Percentiles rank a stretch among this genome's conserved stretches.
Evolutionary conservation across 2,329 filamentous ascomycete species (phyloP).

Genomic region (Ophiocordyceps camponoti-floridani): DNA sequence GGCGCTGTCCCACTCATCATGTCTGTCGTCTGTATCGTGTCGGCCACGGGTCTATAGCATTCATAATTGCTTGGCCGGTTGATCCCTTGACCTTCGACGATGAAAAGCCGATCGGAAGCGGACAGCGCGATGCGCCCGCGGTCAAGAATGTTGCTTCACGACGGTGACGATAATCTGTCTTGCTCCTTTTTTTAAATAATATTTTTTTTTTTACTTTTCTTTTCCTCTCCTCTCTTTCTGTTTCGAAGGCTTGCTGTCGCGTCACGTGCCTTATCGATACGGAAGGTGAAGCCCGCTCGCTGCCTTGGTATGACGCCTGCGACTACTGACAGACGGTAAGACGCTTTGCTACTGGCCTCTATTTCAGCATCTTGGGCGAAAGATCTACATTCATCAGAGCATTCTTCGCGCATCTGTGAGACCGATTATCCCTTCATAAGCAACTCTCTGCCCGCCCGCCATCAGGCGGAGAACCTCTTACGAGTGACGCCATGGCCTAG

Average conservation of each 20-base stretch:
- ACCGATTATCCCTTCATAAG: not conserved
- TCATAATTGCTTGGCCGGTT: too few species aligned
- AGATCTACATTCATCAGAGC: not conserved
- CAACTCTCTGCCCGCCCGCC: not conserved
- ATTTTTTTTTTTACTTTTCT: not conserved
- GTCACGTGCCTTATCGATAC: not conserved
- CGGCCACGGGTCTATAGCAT: not conserved
- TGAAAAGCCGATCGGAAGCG: too few species aligned
- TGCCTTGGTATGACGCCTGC: not conserved
- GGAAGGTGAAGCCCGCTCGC: too few species aligned
- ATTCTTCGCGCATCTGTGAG: not conserved
- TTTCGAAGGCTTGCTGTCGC: not conserved
- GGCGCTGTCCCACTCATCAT: slow-evolving; percentile 26
- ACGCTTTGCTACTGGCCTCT: not conserved
- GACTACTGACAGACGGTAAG: not conserved
- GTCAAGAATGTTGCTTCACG: too few species aligned
- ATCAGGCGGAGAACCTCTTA: too few species aligned
- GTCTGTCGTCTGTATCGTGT: not conserved
- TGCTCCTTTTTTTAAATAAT: too few species aligned
- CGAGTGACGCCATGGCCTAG: slow-evolving; percentile 18
- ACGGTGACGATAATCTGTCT: too few species aligned
- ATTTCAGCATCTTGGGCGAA: not conserved
- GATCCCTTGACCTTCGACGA: too few species aligned
- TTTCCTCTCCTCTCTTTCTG: not conserved
- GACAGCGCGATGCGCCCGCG: too few species aligned